Base-by-base conservation (phyloP, 345 rosid genomes). In the Moringa oleifera region DNA sequence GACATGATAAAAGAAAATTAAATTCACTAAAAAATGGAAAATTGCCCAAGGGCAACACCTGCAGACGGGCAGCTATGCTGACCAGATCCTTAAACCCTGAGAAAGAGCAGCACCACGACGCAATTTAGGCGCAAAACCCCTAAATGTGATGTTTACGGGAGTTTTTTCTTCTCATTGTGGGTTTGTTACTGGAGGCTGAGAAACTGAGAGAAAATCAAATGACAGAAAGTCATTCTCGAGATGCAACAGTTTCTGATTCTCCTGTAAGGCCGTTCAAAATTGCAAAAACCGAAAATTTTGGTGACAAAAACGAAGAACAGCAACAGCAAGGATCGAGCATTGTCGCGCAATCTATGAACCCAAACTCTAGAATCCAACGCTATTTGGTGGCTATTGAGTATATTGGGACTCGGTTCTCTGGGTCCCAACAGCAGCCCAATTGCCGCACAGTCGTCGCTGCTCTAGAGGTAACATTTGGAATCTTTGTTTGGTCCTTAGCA, bases 301-400 rank as follows among this genome's bases (percentile, higher is more conserved):
- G 51, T 52, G 74, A 64, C 63, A 78, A 66, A 47, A 78, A 77
- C 22, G 75, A 55, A 37, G 73, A 23, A 47, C 75, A 76, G 24
- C 65, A 74, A 28, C 52, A 57, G 51, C 58, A 62, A 67, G 79
- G 71, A 63, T 50, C 63, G 18, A 68, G 37, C 54, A 28, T 18
- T 9, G 70, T 66, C 20, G 69, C 62, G 62, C 64, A 67, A 28
- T 31, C 75, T 22, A 79, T 79, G 91, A 73, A 57, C 73, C 71
- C 71, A 21, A 88, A 77, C 68, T 83, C 83, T 50, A 70, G 85
- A 68, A 15, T 73, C 55, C 98, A 90, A 62, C 89, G 98, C 45
- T 93, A 93, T 70, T 75, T 93, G 77, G 68, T 93, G 0, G 96
- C 96, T 46, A 65, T 93, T 23, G 96, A 93, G 77, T 93, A 93